Conservation (phyloP, 2,329 filamentous ascomycete species). For the Sporothrix brunneoviolacea region DNA sequence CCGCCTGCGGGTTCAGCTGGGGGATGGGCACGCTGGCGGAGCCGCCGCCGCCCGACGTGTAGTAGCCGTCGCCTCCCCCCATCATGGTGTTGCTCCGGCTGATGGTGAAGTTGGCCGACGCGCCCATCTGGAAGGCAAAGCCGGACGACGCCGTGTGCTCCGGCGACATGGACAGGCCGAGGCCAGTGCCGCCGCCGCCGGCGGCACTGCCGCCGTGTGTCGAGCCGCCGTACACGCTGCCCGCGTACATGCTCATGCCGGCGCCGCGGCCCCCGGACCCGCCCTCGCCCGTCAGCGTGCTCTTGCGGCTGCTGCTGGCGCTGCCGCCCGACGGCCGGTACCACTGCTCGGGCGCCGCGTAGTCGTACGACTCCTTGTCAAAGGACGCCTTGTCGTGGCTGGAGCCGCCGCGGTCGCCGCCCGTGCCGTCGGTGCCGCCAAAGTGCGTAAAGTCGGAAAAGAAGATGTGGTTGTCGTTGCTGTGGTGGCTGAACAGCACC, state of each 20-base stretch:
- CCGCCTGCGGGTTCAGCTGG: constrained; percentile 47
- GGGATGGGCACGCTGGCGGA: constrained; percentile 29
- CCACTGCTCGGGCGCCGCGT: constrained; percentile 64
- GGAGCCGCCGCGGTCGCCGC: constrained; percentile 21
- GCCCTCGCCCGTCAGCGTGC: constrained; percentile 10
- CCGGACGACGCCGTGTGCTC: constrained; percentile 19
- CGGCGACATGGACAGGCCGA: constrained; percentile 25
- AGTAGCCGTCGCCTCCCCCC: constrained; percentile 15
- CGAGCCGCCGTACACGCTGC: constrained; percentile 27
- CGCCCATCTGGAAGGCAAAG: constrained; percentile 7
- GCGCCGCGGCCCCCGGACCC: constrained; percentile 7
- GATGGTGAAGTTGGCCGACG: constrained; percentile 32
- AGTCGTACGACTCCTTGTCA: constrained; percentile 65
- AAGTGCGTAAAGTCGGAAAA: constrained; percentile 56
- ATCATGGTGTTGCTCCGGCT: constrained; percentile 23
- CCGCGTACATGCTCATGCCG: constrained; percentile 28
- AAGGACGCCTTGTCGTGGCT: constrained; percentile 39
- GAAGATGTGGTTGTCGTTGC: constrained; percentile 58
- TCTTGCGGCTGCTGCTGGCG: constrained; percentile 25
- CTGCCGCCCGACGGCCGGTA: constrained; percentile 36
- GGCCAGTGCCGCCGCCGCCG: neutral
- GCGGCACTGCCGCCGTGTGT: constrained; percentile 24
- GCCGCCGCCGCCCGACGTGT: constrained; percentile 17
- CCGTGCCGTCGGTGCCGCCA: constrained; percentile 35
- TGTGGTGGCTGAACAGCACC: constrained; percentile 47